Base-by-base conservation (phyloP, 208 protist species). In the Leptomonas pyrrhocoris region DNA sequence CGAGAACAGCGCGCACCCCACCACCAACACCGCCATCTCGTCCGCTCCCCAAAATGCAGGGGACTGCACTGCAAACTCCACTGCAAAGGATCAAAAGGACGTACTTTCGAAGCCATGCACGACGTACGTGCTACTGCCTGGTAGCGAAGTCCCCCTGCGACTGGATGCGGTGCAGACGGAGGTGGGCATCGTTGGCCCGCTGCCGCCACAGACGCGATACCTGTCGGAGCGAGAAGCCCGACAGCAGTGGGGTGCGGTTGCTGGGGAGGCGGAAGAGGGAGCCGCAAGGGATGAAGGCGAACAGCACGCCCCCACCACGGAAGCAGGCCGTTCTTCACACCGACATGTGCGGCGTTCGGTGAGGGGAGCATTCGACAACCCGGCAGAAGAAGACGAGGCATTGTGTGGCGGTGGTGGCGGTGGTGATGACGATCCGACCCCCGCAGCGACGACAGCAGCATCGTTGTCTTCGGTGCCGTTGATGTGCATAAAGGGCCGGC, bases 401-500 rank as follows among this genome's bases (percentile, higher is more conserved):
- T 19, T 49, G 46, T 12, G 30, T 46, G 54, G 27, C 6, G 16
- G 65, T 55, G 16, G 3, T 38, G 34, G 9, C n/a, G n/a, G n/a
- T n/a, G n/a, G n/a, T n/a, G n/a, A n/a, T n/a, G n/a, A n/a, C n/a
- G n/a, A n/a, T n/a, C n/a, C n/a, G 34, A 38, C 9, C 7, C 34
- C 34, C 34, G 7, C 34, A 12, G 9, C 34, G 9, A 38, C 9
- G 34, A 38, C 34, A 9, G 3, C 34, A 9, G 34, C 34, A 12
- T 43, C 54, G 13, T 27, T 30, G 19, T 12, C 31, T 43, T 38
- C 31, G 28, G 25, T 25, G 19, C 58, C 72, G 28, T 34, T 57
- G 11, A 45, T 81, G 19, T 81, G 80, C 57, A 60, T 92, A 2
- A 80, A 79, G 27, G 86, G 83, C 51, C 45, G 45, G 3, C 68